Conservation (phyloP, 768 basidiomycete genomes). For the Mycena amicta region DNA sequence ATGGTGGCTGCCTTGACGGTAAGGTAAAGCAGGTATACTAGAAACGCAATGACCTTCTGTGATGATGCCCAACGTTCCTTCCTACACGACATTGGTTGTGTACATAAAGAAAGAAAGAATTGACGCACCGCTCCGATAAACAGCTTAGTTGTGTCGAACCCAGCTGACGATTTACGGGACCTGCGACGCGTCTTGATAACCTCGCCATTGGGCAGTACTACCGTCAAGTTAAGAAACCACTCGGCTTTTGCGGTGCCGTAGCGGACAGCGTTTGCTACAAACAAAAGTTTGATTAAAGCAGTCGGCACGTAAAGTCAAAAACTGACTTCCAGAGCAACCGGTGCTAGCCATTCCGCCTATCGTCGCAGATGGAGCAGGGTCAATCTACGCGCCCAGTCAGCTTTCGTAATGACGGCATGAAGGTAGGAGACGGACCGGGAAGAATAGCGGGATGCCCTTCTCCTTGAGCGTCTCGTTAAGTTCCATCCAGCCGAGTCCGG, state of each 20-base stretch:
- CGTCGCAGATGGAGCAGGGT: constrained; percentile 78
- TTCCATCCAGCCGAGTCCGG: constrained; percentile 71
- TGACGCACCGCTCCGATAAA: constrained; percentile 72
- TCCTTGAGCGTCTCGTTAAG: constrained; percentile 69
- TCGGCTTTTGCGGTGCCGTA: constrained; percentile 90
- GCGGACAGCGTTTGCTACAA: constrained; percentile 72
- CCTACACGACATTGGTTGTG: constrained; percentile 14
- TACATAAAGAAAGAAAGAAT: constrained; percentile 41
- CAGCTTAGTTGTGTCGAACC: constrained; percentile 82
- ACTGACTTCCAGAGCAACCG: constrained; percentile 78
- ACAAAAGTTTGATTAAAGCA: not conserved
- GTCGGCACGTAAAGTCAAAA: constrained; percentile 7
- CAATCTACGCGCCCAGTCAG: too few relatives aligned
- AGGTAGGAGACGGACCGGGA: constrained; percentile 64
- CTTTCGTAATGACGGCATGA: too few relatives aligned
- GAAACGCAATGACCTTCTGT: too few relatives aligned
- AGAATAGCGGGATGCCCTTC: constrained; percentile 81
- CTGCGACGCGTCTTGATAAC: constrained; percentile 86
- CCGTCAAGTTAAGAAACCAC: constrained; percentile 92
- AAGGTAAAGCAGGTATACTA: too few relatives aligned
- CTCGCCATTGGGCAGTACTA: constrained; percentile 86
- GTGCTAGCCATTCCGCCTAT: constrained; percentile 88
- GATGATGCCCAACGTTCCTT: constrained; percentile 81
- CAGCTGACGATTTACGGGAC: constrained; percentile 83
- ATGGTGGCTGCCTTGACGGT: constrained; percentile 64